Conservation (phyloP, 257 asterid species). For the Nicotiana tomentosiformis region DNA sequence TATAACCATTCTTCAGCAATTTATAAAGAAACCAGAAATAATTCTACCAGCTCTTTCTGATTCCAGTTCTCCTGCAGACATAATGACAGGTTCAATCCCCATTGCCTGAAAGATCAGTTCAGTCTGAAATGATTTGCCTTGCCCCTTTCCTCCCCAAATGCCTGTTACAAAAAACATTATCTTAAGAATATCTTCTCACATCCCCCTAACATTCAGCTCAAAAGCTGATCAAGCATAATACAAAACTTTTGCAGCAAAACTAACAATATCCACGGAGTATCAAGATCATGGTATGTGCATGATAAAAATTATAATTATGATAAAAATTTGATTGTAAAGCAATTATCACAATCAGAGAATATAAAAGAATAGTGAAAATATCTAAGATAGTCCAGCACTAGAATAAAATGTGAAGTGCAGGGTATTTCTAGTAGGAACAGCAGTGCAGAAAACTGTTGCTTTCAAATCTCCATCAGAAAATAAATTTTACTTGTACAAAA, state of each 20-base stretch:
- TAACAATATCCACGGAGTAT: not conserved
- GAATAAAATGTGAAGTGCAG: not conserved
- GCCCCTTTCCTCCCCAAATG: conserved; percentile 97
- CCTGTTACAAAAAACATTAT: conserved; percentile 37
- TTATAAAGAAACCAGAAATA: not conserved
- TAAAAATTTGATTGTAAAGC: not conserved
- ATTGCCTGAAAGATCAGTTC: conserved; percentile 82
- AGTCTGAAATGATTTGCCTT: conserved; percentile 92
- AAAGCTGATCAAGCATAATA: not conserved
- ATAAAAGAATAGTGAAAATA: not conserved
- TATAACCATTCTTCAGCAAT: not conserved
- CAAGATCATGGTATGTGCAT: not conserved
- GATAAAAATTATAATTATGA: not conserved
- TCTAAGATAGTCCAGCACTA: not conserved
- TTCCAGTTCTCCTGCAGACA: conserved; percentile 98
- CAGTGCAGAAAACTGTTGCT: not conserved
- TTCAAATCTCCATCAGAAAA: not conserved
- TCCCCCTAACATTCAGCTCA: not conserved
- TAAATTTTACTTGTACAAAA: not conserved
- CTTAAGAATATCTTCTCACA: not conserved
- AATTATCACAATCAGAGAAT: not conserved
- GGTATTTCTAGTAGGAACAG: not conserved
- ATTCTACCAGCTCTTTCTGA: conserved; percentile 89
- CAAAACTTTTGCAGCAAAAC: not conserved
- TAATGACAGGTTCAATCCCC: conserved; percentile 85